Base-by-base conservation (phyloP, 2,329 filamentous ascomycete genomes). In the Aphanoascus verrucosus region DNA sequence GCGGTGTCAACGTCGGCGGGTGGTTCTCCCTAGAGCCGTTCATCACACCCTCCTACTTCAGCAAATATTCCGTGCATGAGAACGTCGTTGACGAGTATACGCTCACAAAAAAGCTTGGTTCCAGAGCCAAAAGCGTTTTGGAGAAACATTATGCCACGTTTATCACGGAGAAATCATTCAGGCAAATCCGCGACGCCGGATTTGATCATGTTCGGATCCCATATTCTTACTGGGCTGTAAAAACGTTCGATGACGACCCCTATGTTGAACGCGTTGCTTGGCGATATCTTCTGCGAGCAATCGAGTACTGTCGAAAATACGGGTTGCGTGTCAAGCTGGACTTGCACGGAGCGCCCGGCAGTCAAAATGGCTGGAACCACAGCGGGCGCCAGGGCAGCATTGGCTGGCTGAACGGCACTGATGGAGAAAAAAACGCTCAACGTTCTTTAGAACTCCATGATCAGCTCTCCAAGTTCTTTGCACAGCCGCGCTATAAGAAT, bases 291-390 rank as follows among this genome's bases (percentile, higher is more conserved):
- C 79, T 98, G 8, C 84, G 93, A 14, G 88, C 79, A 8, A 95
- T 98, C 60, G 93, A 98, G 68, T 98, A 88, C 79, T 88, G 86
- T 43, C 85, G 93, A 23, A 90, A 94, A 64, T 86, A 96, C 67
- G 93, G 93, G 0, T 74, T 98, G 3, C 85, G 93, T 1, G 82
- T 98, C 40, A 97, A 97, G 58, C 80, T 98, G 3, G 93, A 98
- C 67, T 73, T 96, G 3, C 93, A 98, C 70, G 89, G 79, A n/a
- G 75, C 93, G 0, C 91, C 91, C 0, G 93, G 93, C 0, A 91
- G 86, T 56, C 93, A 97, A 65, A 98, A 98, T 63, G 93, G 93
- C 1, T 97, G 91, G 91, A 96, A 96, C 63, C 93, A 98, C 69
- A 94, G 87, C 61, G 93, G 93, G 0, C 81, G 83, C 8, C 84